phyloP scores from a whole-genome alignment of 352 stramenopile species.

The Pythium utonaiense region DNA sequence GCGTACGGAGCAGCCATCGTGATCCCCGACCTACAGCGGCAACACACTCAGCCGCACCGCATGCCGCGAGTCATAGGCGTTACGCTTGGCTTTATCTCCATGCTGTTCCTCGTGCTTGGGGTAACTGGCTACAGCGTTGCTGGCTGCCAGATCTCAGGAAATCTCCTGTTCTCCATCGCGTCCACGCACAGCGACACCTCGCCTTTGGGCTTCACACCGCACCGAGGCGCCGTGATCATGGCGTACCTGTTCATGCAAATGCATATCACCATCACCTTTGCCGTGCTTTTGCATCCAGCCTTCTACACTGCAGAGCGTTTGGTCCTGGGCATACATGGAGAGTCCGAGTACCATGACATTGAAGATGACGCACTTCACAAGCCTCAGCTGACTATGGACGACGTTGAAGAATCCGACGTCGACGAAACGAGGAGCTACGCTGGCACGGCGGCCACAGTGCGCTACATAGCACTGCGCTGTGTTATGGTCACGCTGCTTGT shows the following conservation, averaged over 20 bases:
- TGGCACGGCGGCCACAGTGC: neutral
- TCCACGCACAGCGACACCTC: neutral
- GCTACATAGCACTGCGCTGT: conserved; percentile 18
- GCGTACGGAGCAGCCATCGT: conserved; percentile 34
- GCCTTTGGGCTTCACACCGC: conserved; percentile 21
- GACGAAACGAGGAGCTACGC: conserved; percentile 2
- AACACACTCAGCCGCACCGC: conserved; percentile 29
- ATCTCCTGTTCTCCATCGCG: conserved; percentile 33
- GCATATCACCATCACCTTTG: conserved; percentile 37
- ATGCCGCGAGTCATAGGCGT: conserved; percentile 35
- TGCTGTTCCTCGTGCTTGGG: conserved; percentile 26
- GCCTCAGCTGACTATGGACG: neutral
- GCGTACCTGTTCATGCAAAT: conserved; percentile 39
- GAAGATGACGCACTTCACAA: neutral
- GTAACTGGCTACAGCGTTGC: conserved; percentile 23
- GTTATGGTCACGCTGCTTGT: conserved; percentile 22
- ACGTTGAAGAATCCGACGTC: neutral
- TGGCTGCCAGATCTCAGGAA: conserved; percentile 32
- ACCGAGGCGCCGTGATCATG: conserved; percentile 23
- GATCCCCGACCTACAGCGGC: conserved; percentile 29
- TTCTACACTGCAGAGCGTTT: conserved; percentile 27
- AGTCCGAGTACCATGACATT: conserved; percentile 9
- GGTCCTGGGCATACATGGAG: conserved; percentile 22
- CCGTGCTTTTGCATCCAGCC: conserved; percentile 26
- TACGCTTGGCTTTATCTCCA: conserved; percentile 29